A percentile compares a stretch with the other conserved stretches of the same genome.
Conservation (phyloP, 305 asterid genomes). For the Lippia alba region DNA sequence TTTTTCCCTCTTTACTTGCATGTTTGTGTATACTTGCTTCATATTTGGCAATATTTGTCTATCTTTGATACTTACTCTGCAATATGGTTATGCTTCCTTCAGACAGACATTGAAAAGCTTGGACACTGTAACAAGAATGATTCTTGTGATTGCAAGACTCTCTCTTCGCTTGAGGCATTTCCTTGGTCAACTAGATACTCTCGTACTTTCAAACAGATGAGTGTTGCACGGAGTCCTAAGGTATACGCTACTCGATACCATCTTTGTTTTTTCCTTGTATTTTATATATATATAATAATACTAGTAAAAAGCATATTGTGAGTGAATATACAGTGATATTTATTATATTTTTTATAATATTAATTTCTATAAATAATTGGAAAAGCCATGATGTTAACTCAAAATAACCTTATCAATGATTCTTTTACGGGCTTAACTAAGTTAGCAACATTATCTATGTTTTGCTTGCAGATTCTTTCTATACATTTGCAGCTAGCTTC, state of each 20-base stretch:
- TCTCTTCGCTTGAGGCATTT: slow-evolving; percentile 60
- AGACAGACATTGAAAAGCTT: slow-evolving; percentile 68
- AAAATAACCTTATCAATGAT: too few species aligned
- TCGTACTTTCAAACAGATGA: slow-evolving; percentile 72
- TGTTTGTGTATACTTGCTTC: slow-evolving; percentile 15
- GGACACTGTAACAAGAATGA: slow-evolving; percentile 62
- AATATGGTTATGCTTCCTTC: slow-evolving; percentile 41
- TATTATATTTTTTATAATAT: too few species aligned
- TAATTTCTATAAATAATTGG: too few species aligned
- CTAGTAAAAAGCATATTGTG: too few species aligned
- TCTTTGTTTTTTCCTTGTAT: neutral
- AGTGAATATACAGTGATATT: too few species aligned
- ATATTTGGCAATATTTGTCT: neutral
- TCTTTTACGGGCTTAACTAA: too few species aligned
- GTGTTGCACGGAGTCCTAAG: slow-evolving; percentile 73
- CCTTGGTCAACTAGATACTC: slow-evolving; percentile 85
- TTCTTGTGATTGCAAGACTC: slow-evolving; percentile 75
- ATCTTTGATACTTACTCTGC: slow-evolving; percentile 10
- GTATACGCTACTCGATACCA: slow-evolving; percentile 39
- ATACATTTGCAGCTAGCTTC: slow-evolving; percentile 94
- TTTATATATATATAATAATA: too few species aligned
- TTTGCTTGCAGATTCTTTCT: slow-evolving; percentile 78
- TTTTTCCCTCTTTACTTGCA: too few species aligned
- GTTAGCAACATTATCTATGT: neutral
- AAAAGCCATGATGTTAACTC: too few species aligned